Evolutionary conservation across 169 alveolate species (phyloP), one percentile per base, ranked within the genome.

Genomic region (Toxoplasma gondii): DNA sequence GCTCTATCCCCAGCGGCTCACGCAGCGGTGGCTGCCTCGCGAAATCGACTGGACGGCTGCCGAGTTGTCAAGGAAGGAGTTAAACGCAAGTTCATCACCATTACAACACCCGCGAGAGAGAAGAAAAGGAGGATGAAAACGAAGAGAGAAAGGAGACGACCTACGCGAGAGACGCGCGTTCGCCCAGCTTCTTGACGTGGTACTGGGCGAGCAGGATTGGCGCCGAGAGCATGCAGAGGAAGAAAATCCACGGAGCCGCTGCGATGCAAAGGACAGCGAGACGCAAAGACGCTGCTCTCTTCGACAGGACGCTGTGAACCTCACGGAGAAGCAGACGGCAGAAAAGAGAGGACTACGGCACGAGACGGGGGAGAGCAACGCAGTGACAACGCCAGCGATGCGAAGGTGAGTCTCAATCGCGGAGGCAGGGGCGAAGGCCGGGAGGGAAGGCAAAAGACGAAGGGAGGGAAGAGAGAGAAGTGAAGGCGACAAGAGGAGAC

Each of bases 221-320:
- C 0, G 92, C 39, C 44, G 92, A 43, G 64, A 92, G 86, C 94
- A 92, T n/a, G 49, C 43, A 38, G 80, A 81, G 81, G 58, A 92
- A 92, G 80, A n/a, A 36, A 58, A 92, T 19, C 92, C 94, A 81
- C 17, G 94, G 94, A 34, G 64, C 45, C 81, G 81, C 94, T 83
- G 94, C 70, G 45, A 41, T 10, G 80, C 0, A 34, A 9, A 88
- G 41, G 19, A 12, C 44, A 24, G 39, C 9, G n/a, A 36, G 44
- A 7, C 7, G 29, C 74, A 64, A 49, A 4, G 58, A 4, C 12
- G 4, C 12, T 12, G 58, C 58, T 4, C 22, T 49, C 58, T 49
- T 4, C 2, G 81, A 29, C 5, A 29, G 9, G 36, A 69, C 81
- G 36, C 81, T 29, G 34, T 69, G 12, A 24, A 5, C 58, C 81